These are phyloP conservation scores for Penicillium antarcticum DNA, from an alignment of 495 filamentous ascomycete species.

Conservation along the genomic window DNA sequence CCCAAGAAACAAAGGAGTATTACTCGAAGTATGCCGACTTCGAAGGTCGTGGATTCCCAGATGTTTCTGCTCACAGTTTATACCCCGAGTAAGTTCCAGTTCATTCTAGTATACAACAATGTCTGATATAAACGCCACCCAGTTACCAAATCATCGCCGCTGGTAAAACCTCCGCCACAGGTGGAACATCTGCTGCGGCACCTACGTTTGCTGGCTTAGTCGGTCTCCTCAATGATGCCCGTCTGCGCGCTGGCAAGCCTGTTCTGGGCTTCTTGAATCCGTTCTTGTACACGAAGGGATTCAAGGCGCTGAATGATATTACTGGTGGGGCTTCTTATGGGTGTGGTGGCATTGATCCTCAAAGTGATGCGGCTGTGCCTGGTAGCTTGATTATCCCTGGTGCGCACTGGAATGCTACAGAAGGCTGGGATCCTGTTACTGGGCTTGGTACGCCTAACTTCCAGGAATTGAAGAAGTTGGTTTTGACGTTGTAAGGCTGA, in stretches of 20 bases:
- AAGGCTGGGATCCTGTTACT: constrained; percentile 49
- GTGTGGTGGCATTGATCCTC: constrained; percentile 27
- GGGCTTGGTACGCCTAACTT: constrained; percentile 46
- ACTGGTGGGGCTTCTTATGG: constrained; percentile 25
- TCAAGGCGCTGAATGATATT: constrained; percentile 31
- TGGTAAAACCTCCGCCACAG: constrained; percentile 29
- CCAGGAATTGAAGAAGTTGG: constrained; percentile 30
- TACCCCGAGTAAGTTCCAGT: constrained; percentile 33
- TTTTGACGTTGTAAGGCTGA: constrained; percentile 16
- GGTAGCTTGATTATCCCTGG: constrained; percentile 27
- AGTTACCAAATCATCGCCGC: constrained; percentile 26
- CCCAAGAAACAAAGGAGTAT: constrained; percentile 32
- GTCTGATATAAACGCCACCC: background rate
- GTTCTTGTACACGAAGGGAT: constrained; percentile 37
- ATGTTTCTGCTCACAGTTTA: constrained; percentile 55
- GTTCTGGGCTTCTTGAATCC: constrained; percentile 55
- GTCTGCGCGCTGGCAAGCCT: constrained; percentile 41
- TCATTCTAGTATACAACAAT: background rate
- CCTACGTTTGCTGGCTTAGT: constrained; percentile 48
- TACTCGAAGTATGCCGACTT: constrained; percentile 50
- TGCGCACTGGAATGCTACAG: constrained; percentile 34
- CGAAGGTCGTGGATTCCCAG: constrained; percentile 65
- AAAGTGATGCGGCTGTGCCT: constrained; percentile 18
- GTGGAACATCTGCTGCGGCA: constrained; percentile 51
- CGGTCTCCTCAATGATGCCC: constrained; percentile 49